phyloP scores from a whole-genome alignment of 2,329 filamentous ascomycete species.

The Erysiphe neolycopersici region DNA sequence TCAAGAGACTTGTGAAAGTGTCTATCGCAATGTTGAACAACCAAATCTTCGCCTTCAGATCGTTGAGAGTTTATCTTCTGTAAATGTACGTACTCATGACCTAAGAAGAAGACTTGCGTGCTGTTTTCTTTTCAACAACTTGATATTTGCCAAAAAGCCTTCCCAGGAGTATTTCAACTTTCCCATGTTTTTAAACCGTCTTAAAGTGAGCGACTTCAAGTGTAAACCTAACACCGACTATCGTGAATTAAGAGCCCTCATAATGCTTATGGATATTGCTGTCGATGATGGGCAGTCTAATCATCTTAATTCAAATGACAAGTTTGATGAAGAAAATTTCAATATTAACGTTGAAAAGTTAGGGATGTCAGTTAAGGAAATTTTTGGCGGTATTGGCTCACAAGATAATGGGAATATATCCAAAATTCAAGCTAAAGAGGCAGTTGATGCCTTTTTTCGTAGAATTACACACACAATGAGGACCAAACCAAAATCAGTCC shows the following conservation, averaged over 20 bases:
- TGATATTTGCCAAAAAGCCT: conserved; percentile 16
- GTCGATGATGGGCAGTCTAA: conserved; percentile 33
- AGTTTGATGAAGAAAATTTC: conserved; percentile 25
- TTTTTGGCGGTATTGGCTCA: conserved; percentile 40
- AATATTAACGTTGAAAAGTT: conserved; percentile 46
- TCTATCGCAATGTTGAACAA: conserved; percentile 22
- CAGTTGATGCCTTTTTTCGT: conserved; percentile 46
- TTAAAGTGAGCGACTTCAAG: conserved; percentile 23
- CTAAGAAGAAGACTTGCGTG: conserved; percentile 40
- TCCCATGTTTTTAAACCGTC: conserved; percentile 19
- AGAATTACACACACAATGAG: conserved; percentile 45
- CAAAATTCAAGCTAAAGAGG: conserved; percentile 51
- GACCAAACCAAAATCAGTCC: conserved; percentile 39
- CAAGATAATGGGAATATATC: conserved; percentile 45
- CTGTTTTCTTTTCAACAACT: conserved; percentile 30
- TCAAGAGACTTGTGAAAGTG: conserved; percentile 19
- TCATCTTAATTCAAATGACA: conserved; percentile 10
- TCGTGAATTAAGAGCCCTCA: conserved; percentile 33
- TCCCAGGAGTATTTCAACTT: conserved; percentile 17
- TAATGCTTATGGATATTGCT: conserved; percentile 45
- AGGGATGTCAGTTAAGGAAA: conserved; percentile 26
- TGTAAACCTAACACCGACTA: conserved; percentile 37
- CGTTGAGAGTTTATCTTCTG: conserved; percentile 30
- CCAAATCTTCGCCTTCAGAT: conserved; percentile 27
- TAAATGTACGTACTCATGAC: conserved; percentile 23